A percentile compares a stretch with the other conserved stretches of the same genome.
Conservation (phyloP, 73 alveolate species). For the Tetrahymena elliotti region DNA sequence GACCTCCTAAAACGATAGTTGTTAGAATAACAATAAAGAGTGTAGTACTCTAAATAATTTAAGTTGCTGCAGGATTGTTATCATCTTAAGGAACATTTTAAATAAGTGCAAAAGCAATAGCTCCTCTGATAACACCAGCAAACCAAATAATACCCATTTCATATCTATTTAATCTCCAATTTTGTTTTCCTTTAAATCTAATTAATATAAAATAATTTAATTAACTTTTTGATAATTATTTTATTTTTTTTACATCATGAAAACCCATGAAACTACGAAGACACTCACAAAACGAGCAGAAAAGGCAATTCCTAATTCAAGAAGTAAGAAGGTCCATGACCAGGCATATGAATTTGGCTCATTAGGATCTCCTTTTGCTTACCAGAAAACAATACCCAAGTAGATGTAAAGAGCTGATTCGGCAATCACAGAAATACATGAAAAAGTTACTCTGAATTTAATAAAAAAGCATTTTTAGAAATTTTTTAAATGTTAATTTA, state of each 20-base stretch:
- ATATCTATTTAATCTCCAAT: conserved; percentile 7
- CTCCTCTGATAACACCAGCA: conserved; percentile 85
- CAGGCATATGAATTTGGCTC: neutral
- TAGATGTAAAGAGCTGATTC: conserved; percentile 25
- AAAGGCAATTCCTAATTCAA: conserved; percentile 17
- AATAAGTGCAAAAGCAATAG: conserved; percentile 80
- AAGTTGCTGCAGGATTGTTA: neutral
- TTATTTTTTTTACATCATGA: neutral
- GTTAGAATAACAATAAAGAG: conserved; percentile 30
- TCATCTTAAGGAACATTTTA: conserved; percentile 2
- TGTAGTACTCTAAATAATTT: conserved; percentile 25
- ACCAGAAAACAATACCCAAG: conserved; percentile 24
- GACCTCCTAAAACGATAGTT: conserved; percentile 18
- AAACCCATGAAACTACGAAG: neutral
- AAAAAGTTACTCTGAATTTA: conserved; percentile 12
- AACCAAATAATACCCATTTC: conserved; percentile 61
- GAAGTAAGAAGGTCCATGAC: conserved; percentile 22
- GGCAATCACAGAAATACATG: conserved; percentile 2
- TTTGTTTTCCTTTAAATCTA: conserved; percentile 11
- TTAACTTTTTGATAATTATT: neutral
- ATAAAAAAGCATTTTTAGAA: neutral
- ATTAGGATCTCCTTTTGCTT: neutral
- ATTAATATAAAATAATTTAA: neutral
- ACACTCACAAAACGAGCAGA: conserved; percentile 12
- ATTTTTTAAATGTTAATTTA: too few species aligned